A percentile compares a stretch with the other conserved stretches of the same genome.
phyloP scores from a whole-genome alignment of 441 rosid species.

The Melastoma candidum region DNA sequence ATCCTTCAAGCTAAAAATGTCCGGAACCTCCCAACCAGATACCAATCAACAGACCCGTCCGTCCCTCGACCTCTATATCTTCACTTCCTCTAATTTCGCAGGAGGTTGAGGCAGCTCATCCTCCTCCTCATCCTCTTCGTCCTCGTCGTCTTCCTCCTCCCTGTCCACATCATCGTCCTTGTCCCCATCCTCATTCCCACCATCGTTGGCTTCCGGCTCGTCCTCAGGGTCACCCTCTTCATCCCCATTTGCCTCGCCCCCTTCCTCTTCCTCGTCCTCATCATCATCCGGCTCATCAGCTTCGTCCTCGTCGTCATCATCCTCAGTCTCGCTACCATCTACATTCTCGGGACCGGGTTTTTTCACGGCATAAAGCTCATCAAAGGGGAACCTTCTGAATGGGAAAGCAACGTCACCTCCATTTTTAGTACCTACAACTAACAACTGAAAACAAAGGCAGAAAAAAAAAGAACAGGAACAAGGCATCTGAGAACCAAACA shows the following conservation, averaged over 20 bases:
- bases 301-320: constrained; percentile 23
- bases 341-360: constrained; percentile 34
- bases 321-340: constrained; percentile 42
- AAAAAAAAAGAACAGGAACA: neutral
- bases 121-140: constrained; percentile 26
- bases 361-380: constrained; percentile 24
- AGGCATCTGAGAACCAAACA: too few relatives aligned
- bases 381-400: constrained; percentile 25
- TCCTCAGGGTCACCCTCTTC: constrained; percentile 45
- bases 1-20: constrained; percentile 11
- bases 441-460: constrained; percentile 4
- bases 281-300: constrained; percentile 28
- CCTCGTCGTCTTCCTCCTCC: constrained; percentile 29
- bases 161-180: constrained; percentile 26
- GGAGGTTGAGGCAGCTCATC: constrained; percentile 44
- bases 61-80: constrained; percentile 6
- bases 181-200: constrained; percentile 34
- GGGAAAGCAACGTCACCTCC: constrained; percentile 11
- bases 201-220: constrained; percentile 51
- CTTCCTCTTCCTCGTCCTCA: constrained; percentile 38
- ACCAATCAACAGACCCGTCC: neutral
- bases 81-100: constrained; percentile 42
- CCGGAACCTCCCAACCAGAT: neutral
- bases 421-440: neutral
- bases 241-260: constrained; percentile 47